Conservation (phyloP, 768 basidiomycete species). For the Tulasnella sp. region DNA sequence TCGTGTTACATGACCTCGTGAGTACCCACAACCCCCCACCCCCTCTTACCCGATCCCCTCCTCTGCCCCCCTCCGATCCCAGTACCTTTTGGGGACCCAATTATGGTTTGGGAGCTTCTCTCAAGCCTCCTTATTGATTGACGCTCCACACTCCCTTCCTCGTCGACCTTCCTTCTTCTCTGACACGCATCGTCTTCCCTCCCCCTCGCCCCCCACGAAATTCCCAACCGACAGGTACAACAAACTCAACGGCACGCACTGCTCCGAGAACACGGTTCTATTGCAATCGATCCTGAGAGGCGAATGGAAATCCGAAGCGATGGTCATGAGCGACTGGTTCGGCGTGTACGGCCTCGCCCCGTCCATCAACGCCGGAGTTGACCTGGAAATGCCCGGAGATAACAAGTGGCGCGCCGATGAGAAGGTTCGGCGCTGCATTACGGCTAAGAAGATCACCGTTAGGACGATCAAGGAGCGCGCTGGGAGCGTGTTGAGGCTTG, state of each 20-base stretch:
- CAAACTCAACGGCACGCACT: conserved; percentile 42
- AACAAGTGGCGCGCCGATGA: conserved; percentile 29
- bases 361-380: conserved; percentile 57
- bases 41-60: background rate
- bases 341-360: conserved; percentile 45
- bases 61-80: background rate
- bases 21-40: no score
- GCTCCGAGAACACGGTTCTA: conserved; percentile 50
- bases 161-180: no score
- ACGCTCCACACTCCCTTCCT: background rate
- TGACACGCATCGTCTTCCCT: no score
- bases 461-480: conserved; percentile 31
- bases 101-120: background rate
- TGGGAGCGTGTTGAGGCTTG: conserved; percentile 37
- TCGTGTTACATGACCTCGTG: conserved; percentile 66
- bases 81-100: background rate
- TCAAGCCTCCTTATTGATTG: background rate
- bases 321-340: conserved; percentile 60
- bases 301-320: conserved; percentile 62
- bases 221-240: conserved; percentile 45
- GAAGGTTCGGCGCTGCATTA: conserved; percentile 19
- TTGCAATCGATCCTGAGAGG: conserved; percentile 53
- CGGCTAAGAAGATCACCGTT: conserved; percentile 44
- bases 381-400: conserved; percentile 59
- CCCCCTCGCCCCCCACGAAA: background rate